Base-by-base conservation (phyloP, 352 stramenopile genomes). In the Plasmopara halstedii region DNA sequence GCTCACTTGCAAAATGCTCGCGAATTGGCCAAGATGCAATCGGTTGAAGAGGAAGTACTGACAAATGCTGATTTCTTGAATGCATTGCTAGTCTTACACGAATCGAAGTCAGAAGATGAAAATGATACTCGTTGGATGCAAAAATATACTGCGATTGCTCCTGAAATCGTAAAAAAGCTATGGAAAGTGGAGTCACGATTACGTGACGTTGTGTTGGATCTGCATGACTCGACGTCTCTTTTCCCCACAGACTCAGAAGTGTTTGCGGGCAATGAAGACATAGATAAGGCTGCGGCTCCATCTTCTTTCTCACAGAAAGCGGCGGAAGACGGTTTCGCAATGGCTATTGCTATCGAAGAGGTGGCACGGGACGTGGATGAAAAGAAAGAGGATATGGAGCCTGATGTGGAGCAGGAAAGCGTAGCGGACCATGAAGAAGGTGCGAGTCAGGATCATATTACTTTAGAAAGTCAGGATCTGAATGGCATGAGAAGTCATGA, bases 51-150 rank as follows among this genome's bases (percentile, higher is more conserved):
- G 20, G 56, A 83, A 26, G 55, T 88, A 2, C 33, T 88, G 48
- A 61, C 69, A 27, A 83, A 84, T 39, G 58, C 68, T 14, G 72
- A 85, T 39, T 87, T 83, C 35, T 21, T 87, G 38, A 68, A 76
- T 31, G 62, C 68, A 9, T 42, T 84, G 36, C 33, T 79, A 22
- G 57, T 56, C 14, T 52, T 55, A 3, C 59, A 68, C 20, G 55
- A 46, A 4, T 68, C 59, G 32, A 58, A 27, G 17, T 46, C 46
- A 22, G 34, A 52, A 7, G 55, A 68, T 44, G 56, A 17, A 14
- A 65, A 58, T 39, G 46, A 53, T 40, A 53, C 48, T 48, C 46
- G 56, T 18, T 73, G 67, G 67, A 62, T 73, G 42, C 59, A 60
- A 15, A 82, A 80, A 37, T 87, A 85, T 22, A 59, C 63, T 8